phyloP scores from a whole-genome alignment of 2,329 filamentous ascomycete species.

The Arachnomyces sp. region DNA sequence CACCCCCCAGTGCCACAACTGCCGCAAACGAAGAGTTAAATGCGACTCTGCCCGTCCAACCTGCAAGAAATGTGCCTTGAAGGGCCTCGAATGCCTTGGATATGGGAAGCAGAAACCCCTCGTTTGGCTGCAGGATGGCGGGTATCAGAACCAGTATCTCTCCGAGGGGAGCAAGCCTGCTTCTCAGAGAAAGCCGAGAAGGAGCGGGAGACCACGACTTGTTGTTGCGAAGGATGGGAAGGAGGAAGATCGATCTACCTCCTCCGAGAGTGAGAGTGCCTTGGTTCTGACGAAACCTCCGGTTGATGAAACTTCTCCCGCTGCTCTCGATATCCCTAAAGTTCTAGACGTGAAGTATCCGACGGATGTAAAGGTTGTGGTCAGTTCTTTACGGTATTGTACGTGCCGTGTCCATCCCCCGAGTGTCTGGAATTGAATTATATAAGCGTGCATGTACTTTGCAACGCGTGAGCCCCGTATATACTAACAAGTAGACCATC shows the following conservation, averaged over 20 bases:
- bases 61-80: slow-evolving; percentile 12
- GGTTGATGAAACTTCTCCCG: background rate
- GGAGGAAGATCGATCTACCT: background rate
- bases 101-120: slow-evolving; percentile 36
- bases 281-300: background rate
- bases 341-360: slow-evolving; percentile 6
- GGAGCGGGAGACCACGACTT: slow-evolving; percentile 12
- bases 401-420: background rate
- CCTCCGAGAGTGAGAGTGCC: background rate
- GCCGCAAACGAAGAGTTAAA: slow-evolving; percentile 12
- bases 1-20: slow-evolving; percentile 12
- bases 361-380: slow-evolving; percentile 8
- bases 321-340: slow-evolving; percentile 1
- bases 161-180: slow-evolving; percentile 1
- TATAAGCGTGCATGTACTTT: too few species aligned
- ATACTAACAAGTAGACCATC: background rate
- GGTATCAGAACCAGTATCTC: slow-evolving; percentile 9
- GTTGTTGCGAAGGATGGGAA: slow-evolving; percentile 6
- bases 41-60: slow-evolving; percentile 12
- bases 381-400: slow-evolving; percentile 14
- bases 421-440: too few species aligned
- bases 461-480: background rate
- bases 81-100: slow-evolving; percentile 11
- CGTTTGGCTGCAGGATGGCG: slow-evolving; percentile 37
- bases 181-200: slow-evolving; percentile 5